Evolutionary conservation across 495 filamentous ascomycete genomes (phyloP), one percentile per base, ranked within the genome.

Genomic region (Hypoxylon subgilvum): DNA sequence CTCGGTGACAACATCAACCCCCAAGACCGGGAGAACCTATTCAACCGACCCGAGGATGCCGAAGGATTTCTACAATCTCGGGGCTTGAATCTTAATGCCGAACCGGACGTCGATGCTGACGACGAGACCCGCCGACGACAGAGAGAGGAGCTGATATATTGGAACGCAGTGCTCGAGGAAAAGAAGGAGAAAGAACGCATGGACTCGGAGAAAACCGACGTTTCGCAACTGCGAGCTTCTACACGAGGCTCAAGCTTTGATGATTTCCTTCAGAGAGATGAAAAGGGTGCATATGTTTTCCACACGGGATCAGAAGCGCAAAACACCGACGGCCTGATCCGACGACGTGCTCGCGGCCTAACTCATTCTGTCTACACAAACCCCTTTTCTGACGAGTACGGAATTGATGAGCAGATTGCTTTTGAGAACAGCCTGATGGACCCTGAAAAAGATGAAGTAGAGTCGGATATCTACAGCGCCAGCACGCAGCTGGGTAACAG

Each of bases 1-100:
- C 81, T 93, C 1, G 90, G 88, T 45, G 90, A 93, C 67, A 88
- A 86, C 52, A 80, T 92, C 47, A 82, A 86, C 52, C 86, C 89
- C 17, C 36, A 52, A 65, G 80, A 79, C n/a, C 63, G 63, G 35
- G 60, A 78, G 42, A 81, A 80, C 30, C 69, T 75, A 13, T 83
- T 82, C 70, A 83, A 83, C 63, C 71, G 80, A 17, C 81, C 81
- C 48, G 81, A 84, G 68, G 81, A 84, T 73, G 81, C 80, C 42
- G 74, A 82, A 31, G 81, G 80, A 7, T 84, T 84, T 67, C 54
- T 82, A 13, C 63, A 74, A 46, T 78, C 77, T 12, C 68, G 70
- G 2, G 69, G 72, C 12, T 31, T 64, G 7, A 79, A 79, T 63
- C 10, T 47, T 1, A 79, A 77, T 10, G 82, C 83, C 62, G 80